Conservation (phyloP, 768 basidiomycete genomes). For the Phanerochaete sordida region DNA sequence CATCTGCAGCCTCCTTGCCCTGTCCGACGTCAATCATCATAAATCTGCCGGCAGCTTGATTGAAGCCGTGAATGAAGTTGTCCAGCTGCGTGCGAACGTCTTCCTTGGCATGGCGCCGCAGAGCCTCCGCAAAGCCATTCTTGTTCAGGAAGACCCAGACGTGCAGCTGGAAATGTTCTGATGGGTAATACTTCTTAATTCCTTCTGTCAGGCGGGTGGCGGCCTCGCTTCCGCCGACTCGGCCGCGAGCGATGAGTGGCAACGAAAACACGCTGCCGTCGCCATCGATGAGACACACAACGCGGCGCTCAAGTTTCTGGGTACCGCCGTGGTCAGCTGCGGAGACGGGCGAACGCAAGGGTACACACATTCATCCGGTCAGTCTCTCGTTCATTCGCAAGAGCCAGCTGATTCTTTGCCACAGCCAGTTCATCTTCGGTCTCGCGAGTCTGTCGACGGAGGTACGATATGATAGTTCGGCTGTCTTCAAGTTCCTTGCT, state of each 20-base stretch:
- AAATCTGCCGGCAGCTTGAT: constrained; percentile 65
- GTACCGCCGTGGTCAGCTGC: not conserved
- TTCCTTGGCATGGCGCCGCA: constrained; percentile 33
- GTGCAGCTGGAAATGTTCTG: constrained; percentile 45
- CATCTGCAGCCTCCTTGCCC: constrained; percentile 72
- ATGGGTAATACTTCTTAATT: constrained; percentile 23
- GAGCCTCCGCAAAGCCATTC: constrained; percentile 51
- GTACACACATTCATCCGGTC: not conserved
- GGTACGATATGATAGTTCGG: constrained; percentile 2
- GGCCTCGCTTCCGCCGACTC: constrained; percentile 53
- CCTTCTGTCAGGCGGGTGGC: constrained; percentile 42
- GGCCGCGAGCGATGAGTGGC: constrained; percentile 51
- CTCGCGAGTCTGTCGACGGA: constrained; percentile 1
- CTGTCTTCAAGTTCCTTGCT: constrained; percentile 17
- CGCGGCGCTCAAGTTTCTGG: constrained; percentile 31
- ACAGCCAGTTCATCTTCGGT: not conserved
- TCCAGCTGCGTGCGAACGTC: constrained; percentile 45
- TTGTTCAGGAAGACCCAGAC: constrained; percentile 65
- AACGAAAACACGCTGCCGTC: constrained; percentile 57
- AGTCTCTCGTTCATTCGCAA: not conserved
- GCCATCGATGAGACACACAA: constrained; percentile 56
- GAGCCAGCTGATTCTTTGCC: not conserved
- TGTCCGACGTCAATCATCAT: constrained; percentile 67
- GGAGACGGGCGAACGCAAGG: not conserved
- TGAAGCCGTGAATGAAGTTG: constrained; percentile 66